Evolutionary conservation across 305 asterid genomes (phyloP).

Genomic region (Fraxinus dipetala): DNA sequence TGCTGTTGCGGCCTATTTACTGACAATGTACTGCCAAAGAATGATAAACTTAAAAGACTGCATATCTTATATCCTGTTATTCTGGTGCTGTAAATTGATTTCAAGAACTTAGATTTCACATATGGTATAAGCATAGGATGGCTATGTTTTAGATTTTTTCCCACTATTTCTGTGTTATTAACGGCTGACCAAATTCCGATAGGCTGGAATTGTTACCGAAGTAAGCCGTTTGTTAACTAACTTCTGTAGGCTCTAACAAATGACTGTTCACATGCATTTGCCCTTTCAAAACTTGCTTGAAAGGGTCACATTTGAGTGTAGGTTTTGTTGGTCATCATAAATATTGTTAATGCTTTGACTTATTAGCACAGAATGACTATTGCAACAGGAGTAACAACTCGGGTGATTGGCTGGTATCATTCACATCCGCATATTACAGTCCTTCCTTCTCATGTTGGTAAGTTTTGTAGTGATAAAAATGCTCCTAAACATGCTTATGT

Average conservation of each 20-base stretch:
- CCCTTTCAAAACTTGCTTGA: neutral
- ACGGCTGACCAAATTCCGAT: neutral
- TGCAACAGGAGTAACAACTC: constrained; percentile 76
- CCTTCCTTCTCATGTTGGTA: constrained; percentile 99
- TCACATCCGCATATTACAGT: constrained; percentile 99
- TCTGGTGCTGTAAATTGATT: neutral
- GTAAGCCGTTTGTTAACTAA: neutral
- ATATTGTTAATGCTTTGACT: constrained; percentile 58
- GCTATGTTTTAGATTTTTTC: neutral
- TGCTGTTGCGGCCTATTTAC: neutral
- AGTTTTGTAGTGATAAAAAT: constrained; percentile 30
- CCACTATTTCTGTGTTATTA: neutral
- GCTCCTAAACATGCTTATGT: neutral
- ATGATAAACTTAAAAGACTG: neutral
- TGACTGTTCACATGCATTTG: neutral
- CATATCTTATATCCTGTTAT: neutral
- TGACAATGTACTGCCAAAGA: neutral
- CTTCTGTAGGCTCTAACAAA: neutral
- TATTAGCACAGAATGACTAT: constrained; percentile 74
- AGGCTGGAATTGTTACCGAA: neutral
- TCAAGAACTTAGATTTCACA: neutral
- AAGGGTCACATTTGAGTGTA: neutral
- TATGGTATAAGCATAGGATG: neutral
- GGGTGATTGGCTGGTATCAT: constrained; percentile 99
- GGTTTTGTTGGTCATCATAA: neutral